Evolutionary conservation across 495 filamentous ascomycete species (phyloP).

Genomic region (Pseudoneurospora amorphoporcata): DNA sequence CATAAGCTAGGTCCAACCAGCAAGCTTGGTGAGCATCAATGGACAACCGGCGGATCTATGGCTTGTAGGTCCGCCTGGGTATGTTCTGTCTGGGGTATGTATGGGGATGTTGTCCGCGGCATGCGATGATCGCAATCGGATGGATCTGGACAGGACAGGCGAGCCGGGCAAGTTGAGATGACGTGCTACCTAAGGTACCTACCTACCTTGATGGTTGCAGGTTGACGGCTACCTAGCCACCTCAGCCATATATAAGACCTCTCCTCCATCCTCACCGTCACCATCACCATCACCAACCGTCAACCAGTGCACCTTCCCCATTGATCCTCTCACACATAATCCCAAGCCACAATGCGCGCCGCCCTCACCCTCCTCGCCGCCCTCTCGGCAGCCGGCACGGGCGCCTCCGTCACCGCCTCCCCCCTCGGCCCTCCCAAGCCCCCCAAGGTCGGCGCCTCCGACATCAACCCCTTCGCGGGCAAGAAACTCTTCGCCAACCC

Average conservation of each 20-base stretch:
- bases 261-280: not conserved
- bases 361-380: conserved; percentile 7
- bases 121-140: not conserved
- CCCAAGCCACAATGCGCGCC: conserved; percentile 7
- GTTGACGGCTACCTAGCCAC: not conserved
- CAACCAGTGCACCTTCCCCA: not conserved
- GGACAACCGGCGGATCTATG: not conserved
- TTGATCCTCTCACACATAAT: not conserved
- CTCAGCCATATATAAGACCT: not conserved
- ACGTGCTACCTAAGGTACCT: not conserved
- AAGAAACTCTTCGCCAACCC: conserved; percentile 45
- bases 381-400: conserved; percentile 10
- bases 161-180: not conserved
- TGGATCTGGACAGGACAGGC: not conserved
- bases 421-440: not conserved
- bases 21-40: not conserved
- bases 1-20: not conserved
- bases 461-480: conserved; percentile 40
- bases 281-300: not conserved
- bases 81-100: not conserved
- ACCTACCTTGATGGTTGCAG: not conserved
- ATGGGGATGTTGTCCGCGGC: not conserved
- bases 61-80: not conserved
- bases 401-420: conserved; percentile 5
- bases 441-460: not conserved